These are phyloP conservation scores for Blastobotrys americana DNA, from an alignment of 805 yeast genomes.

Conservation along the genomic window DNA sequence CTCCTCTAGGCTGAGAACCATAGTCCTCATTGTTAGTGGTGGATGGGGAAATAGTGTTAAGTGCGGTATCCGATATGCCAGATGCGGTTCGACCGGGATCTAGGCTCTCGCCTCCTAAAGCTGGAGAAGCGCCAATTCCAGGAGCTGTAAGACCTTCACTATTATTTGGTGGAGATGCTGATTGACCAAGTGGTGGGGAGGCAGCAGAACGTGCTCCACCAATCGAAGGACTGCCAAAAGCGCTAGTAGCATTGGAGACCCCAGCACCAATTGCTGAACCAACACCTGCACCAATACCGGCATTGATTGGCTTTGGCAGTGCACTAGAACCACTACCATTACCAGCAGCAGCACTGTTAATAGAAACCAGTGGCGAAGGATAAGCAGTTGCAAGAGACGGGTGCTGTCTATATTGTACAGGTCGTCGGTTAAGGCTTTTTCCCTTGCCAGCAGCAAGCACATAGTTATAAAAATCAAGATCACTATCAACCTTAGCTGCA, in stretches of 20 bases:
- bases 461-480: conserved; percentile 68
- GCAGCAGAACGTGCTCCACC: background rate
- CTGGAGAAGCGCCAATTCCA: background rate
- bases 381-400: conserved; percentile 23
- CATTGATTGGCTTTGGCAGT: conserved; percentile 4
- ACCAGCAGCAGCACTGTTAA: conserved; percentile 4
- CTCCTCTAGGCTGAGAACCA: background rate
- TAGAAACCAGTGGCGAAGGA: conserved; percentile 4
- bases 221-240: conserved; percentile 4
- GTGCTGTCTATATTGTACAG: conserved; percentile 29
- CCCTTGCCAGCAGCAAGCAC: conserved; percentile 36
- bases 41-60: background rate
- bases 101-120: background rate
- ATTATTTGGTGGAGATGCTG: background rate
- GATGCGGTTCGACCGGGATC: conserved; percentile 1
- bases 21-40: background rate
- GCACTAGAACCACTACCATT: conserved; percentile 4
- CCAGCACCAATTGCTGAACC: conserved; percentile 11
- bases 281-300: conserved; percentile 7
- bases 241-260: conserved; percentile 9
- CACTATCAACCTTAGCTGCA: conserved; percentile 75
- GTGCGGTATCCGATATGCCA: background rate
- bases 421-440: conserved; percentile 28
- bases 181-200: background rate
- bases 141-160: background rate